phyloP scores from a whole-genome alignment of 345 rosid genomes.

The Lepidium didymum region DNA sequence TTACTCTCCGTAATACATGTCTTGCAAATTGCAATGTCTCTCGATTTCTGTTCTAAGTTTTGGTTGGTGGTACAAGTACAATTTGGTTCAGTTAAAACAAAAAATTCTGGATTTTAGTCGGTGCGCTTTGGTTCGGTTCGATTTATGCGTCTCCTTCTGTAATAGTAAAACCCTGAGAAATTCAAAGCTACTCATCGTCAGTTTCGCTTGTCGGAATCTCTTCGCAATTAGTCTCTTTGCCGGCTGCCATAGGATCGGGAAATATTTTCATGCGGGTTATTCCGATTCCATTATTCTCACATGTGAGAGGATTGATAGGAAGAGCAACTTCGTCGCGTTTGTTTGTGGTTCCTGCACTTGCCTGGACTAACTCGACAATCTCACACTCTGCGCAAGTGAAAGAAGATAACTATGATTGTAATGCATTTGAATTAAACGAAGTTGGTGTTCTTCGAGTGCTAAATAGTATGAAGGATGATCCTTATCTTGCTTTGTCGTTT shows the following conservation, averaged over 20 bases:
- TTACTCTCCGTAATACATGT: neutral
- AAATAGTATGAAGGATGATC: slow-evolving; percentile 35
- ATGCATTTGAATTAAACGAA: slow-evolving; percentile 27
- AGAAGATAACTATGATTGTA: neutral
- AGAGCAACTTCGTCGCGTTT: slow-evolving; percentile 11
- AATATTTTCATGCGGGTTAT: slow-evolving; percentile 29
- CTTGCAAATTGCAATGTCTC: neutral
- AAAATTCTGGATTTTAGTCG: neutral
- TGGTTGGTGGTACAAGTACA: too few species aligned
- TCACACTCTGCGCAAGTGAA: slow-evolving; percentile 19
- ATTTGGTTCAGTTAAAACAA: neutral
- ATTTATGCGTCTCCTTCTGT: neutral
- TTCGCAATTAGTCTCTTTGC: neutral
- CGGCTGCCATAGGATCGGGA: neutral
- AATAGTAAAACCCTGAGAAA: slow-evolving; percentile 14
- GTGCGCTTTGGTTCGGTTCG: neutral
- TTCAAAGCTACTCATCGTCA: slow-evolving; percentile 4
- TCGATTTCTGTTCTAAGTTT: neutral
- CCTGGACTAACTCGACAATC: slow-evolving; percentile 9
- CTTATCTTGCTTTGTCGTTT: slow-evolving; percentile 43
- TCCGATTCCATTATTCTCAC: slow-evolving; percentile 18
- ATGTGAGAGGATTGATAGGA: slow-evolving; percentile 13
- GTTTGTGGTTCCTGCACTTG: slow-evolving; percentile 24
- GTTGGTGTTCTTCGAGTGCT: slow-evolving; percentile 33
- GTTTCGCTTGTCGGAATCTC: neutral